Conservation (phyloP, 164 flowering plant genomes). For the Magnolia changhungtana region DNA sequence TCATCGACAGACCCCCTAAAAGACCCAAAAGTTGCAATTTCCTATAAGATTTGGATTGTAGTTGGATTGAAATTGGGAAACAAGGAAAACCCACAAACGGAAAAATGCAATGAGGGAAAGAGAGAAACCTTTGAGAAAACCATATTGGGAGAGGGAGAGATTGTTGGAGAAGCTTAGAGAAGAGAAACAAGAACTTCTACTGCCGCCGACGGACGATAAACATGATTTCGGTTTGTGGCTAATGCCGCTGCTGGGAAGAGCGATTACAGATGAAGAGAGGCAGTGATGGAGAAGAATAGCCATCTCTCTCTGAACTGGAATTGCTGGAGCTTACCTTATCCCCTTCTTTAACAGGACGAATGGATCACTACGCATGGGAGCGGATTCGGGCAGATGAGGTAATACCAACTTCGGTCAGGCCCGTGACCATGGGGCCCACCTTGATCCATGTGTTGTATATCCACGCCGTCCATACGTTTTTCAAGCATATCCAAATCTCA, state of each 20-base stretch:
- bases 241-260: conserved; percentile 18
- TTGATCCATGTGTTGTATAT: no score
- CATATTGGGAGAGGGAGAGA: conserved; percentile 35
- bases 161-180: conserved; percentile 51
- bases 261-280: conserved; percentile 31
- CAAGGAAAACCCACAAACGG: neutral
- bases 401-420: no score
- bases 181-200: conserved; percentile 10
- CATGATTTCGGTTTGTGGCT: conserved; percentile 25
- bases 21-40: neutral
- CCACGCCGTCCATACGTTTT: no score
- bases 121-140: conserved; percentile 42
- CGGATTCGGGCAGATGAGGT: no score
- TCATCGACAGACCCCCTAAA: conserved; percentile 47
- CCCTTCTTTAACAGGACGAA: neutral
- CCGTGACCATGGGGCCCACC: no score
- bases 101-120: neutral
- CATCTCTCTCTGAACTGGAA: conserved; percentile 14
- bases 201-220: conserved; percentile 18
- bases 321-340: neutral
- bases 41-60: neutral
- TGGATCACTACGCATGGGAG: neutral
- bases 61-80: neutral
- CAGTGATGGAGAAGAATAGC: conserved; percentile 20
- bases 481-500: no score